Base-by-base conservation (phyloP, 2,329 filamentous ascomycete species). In the Aspergillus quadricinctus region DNA sequence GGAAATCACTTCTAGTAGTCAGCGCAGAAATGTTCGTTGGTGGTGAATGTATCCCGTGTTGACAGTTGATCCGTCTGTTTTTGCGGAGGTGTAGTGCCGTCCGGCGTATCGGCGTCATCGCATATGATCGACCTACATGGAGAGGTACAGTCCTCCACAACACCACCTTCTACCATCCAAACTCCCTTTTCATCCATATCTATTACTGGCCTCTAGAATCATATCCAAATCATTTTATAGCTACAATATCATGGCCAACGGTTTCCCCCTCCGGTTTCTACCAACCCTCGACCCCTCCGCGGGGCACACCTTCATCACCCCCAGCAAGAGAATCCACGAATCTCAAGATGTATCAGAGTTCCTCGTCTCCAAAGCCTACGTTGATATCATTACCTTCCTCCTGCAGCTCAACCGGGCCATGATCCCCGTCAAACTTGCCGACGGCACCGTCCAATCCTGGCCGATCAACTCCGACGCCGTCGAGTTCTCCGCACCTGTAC, bases 361-460 rank as follows among this genome's bases (percentile, higher is more conserved):
- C 73, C 83, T 96, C 53, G 83, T 81, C 8, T 92, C 90, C 50
- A 84, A 83, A 63, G 94, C 91, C 48, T 97, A 97, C 75, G 83
- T 85, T 57, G 91, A 97, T 69, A 89, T 99, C 53, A 88, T 90
- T 73, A 82, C 84, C 49, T 97, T 96, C 72, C 78, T 97, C 49
- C 81, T 96, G 62, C 94, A 97, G 75, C 85, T 99, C 50, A 97
- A 96, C 72, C 85, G 88, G 56, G 83, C 92, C 10, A 85, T 97
- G 76, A 89, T 93, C 63, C 92, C 93, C 0, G 79, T 84, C 21
- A 86, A 81, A 62, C 64, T 69, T 2, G 57, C 68, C 2, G 69
- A 74, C 40, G 71, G 62, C 3, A 61, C 61, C 7, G 56, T 66
- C 19, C 81, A 83, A 61, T 79, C 81, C n/a, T 87, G 83, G 80